Base-by-base conservation (phyloP, 192 early-diverging fungal species). In the Mortierella antarctica region DNA sequence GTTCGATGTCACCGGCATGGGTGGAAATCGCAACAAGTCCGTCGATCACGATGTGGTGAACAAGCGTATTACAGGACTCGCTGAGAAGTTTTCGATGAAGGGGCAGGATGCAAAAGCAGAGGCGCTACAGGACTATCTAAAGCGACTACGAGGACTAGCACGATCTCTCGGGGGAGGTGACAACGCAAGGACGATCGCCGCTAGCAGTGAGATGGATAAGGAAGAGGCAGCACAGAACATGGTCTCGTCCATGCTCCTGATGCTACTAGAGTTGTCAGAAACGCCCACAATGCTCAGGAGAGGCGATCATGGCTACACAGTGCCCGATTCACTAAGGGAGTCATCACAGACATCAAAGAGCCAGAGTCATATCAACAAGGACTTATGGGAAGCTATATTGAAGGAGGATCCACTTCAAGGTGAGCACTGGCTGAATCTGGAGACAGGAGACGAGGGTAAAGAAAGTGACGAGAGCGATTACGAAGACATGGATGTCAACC, bases 401-500 rank as follows among this genome's bases (percentile, higher is more conserved):
- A 53, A 56, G 31, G 77, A 71, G 21, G 70, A 72, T 58, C 77
- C 77, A 1, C 41, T 68, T 4, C 54, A 58, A 0, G 77, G 77
- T 0, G 62, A 64, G 7, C 77, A 80, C 31, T 80, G 77, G 77
- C n/a, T 61, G 6, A 18, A n/a, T 23, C 58, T 42, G 1, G 50
- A 68, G 15, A 11, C 50, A 46, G 50, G 6, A 6, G 53, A 17
- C 7, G 44, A 18, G 8, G 52, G 20, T 5, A n/a, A 55, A 21
- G 70, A 71, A 5, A 63, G 45, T 18, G 61, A 63, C 31, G 70
- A 56, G 17, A 80, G 77, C 12, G 77, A 80, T 46, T 80, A 57
- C 11, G 77, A 80, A 46, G 70, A 80, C 40, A 80, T 80, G 77
- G 65, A 80, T 15, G 54, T 80, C 18, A 59, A 72, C 17, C 51